phyloP scores from a whole-genome alignment of 495 filamentous ascomycete genomes.

The Podospora conica region DNA sequence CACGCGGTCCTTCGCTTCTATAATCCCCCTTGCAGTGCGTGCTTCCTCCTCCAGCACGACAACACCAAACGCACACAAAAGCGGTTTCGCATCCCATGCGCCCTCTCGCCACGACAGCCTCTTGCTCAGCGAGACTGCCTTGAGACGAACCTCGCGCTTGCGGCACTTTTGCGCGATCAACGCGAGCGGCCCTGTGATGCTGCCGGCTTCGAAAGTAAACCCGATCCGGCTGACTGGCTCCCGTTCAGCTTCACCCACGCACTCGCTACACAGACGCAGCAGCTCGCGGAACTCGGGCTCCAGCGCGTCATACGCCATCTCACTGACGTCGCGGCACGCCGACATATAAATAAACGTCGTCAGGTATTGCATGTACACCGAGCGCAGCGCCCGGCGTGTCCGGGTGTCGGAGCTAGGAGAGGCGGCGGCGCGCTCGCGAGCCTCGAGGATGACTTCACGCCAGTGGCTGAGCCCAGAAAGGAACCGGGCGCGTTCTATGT shows the following conservation, averaged over 20 bases:
- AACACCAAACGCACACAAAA: not conserved
- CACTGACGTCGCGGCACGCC: not conserved
- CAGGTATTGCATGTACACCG: not conserved
- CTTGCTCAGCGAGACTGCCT: not conserved
- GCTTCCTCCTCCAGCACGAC: not conserved
- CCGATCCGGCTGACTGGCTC: not conserved
- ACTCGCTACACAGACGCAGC: not conserved
- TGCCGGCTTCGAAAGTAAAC: not conserved
- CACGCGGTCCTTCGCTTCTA: not conserved
- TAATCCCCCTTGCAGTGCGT: not conserved
- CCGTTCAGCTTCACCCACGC: not conserved
- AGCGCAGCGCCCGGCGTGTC: not conserved
- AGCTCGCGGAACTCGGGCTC: not conserved
- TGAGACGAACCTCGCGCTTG: not conserved
- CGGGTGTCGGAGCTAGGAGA: not conserved
- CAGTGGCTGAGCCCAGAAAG: not conserved
- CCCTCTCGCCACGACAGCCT: not conserved
- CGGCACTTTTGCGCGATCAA: not conserved
- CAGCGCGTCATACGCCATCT: not conserved
- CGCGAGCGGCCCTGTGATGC: not conserved
- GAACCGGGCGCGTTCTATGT: not conserved
- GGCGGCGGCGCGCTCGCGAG: not conserved
- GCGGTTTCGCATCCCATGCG: not conserved
- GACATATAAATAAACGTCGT: not conserved
- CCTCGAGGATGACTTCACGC: not conserved